These are phyloP conservation scores for Trifolium fragiferum DNA, from an alignment of 306 rosid species.

Conservation along the genomic window DNA sequence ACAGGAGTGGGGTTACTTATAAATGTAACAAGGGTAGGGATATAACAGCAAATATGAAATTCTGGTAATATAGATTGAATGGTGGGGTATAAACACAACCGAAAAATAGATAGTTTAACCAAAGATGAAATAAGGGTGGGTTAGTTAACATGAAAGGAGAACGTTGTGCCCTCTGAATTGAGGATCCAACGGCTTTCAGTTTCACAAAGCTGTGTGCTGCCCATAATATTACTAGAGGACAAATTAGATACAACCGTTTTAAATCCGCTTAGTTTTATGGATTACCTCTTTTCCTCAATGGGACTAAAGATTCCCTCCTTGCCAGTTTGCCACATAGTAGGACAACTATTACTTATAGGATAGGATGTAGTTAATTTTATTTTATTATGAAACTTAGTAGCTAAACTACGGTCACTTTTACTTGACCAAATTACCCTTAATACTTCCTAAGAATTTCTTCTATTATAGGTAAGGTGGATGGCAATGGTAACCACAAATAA, in stretches of 20 bases:
- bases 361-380: not conserved
- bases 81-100: not conserved
- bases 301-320: not conserved
- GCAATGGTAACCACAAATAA: too few relatives aligned
- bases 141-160: conserved; percentile 44
- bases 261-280: conserved; percentile 13
- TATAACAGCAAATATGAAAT: conserved; percentile 12
- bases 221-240: conserved; percentile 35
- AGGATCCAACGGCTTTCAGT: conserved; percentile 53
- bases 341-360: not conserved
- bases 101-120: conserved; percentile 39
- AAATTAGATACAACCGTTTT: conserved; percentile 35
- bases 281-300: not conserved
- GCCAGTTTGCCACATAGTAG: conserved; percentile 43
- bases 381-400: not conserved
- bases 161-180: conserved; percentile 37
- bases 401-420: conserved; percentile 8
- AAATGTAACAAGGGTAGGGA: not conserved
- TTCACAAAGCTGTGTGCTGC: conserved; percentile 59
- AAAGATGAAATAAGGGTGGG: conserved; percentile 13
- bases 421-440: conserved; percentile 32
- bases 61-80: not conserved
- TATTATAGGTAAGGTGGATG: too few relatives aligned
- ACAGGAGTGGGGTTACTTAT: not conserved
- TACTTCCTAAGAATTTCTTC: not conserved